phyloP scores from a whole-genome alignment of 352 stramenopile genomes.

The Phytopythium ostracodes region DNA sequence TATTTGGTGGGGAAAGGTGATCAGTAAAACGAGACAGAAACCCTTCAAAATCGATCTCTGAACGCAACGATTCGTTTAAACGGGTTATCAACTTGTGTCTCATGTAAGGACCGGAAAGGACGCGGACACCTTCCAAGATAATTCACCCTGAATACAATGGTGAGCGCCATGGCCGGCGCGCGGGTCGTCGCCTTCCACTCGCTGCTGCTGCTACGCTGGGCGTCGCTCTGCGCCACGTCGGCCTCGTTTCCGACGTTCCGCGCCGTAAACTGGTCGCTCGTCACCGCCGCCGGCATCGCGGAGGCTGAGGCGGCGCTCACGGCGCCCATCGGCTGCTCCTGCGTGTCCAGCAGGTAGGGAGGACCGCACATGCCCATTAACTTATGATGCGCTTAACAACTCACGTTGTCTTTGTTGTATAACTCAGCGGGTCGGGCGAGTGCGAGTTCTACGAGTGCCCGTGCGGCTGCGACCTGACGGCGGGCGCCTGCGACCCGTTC shows the following conservation, averaged over 20 bases:
- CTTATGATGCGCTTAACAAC: too few relatives aligned
- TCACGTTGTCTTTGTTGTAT: too few relatives aligned
- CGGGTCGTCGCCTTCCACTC: background rate
- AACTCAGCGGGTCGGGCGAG: conserved; percentile 6
- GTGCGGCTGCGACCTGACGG: conserved; percentile 44
- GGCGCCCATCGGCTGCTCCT: conserved; percentile 36
- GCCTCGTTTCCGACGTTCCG: conserved; percentile 15
- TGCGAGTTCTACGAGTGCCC: conserved; percentile 39
- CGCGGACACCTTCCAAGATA: background rate
- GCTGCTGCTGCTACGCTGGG: background rate
- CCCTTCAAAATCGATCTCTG: background rate
- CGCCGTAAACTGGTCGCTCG: conserved; percentile 47
- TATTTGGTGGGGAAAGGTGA: background rate
- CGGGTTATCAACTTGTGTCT: background rate
- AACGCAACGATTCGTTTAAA: background rate
- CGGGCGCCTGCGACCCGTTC: conserved; percentile 36
- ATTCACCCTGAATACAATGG: background rate
- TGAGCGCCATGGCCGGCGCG: background rate
- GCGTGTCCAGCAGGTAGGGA: conserved; percentile 20
- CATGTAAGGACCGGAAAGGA: background rate
- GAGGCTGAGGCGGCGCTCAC: conserved; percentile 16
- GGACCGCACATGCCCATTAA: too few relatives aligned
- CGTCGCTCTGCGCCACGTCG: background rate
- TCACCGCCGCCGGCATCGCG: conserved; percentile 21
- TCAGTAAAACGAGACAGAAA: background rate